Evolutionary conservation across 805 yeast species (phyloP), one percentile per base, ranked within the genome.

Genomic region (Candida ficus): DNA sequence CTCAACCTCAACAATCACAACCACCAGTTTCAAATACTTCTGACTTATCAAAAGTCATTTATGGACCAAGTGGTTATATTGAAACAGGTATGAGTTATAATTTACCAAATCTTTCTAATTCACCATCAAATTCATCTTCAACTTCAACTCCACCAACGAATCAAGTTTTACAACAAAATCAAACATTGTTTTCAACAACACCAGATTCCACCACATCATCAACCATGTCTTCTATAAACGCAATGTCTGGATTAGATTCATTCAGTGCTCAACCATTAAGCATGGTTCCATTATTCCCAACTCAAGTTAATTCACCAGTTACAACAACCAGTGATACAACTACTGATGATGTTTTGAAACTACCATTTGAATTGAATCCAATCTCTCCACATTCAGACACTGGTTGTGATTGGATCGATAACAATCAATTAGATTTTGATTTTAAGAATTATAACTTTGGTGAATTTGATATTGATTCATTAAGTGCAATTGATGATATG

Each of bases 361-460:
- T 35, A 27, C 32, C 21, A 6, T 17, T 30, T 9, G 26, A 39
- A 18, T n/a, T 33, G 18, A 29, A 23, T 18, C 32, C 35, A 25
- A 29, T 26, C 12, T 40, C 43, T 13, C 59, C 59, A 14, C 41
- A 44, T n/a, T 57, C 71, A 6, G 78, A 73, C 33, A 73, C 78
- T 3, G 80, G 80, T 0, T 74, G 80, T 60, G 76, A 74, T 47
- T 74, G 79, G 78, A 72, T 74, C 34, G 80, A 74, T 50, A 74
- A 71, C 40, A 62, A 65, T 45, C 60, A 61, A 37, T 57, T 70
- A 37, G 73, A 68, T 35, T 56, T 55, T 29, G 58, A 56, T 34
- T 56, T 67, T 57, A 41, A 45, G 18, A 49, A 46, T 35, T 50
- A 48, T 38, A 45, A 50, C 12, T 47, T 56, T 25, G 48, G 43